Conservation (phyloP, 306 rosid genomes). For the Glycine latifolia region DNA sequence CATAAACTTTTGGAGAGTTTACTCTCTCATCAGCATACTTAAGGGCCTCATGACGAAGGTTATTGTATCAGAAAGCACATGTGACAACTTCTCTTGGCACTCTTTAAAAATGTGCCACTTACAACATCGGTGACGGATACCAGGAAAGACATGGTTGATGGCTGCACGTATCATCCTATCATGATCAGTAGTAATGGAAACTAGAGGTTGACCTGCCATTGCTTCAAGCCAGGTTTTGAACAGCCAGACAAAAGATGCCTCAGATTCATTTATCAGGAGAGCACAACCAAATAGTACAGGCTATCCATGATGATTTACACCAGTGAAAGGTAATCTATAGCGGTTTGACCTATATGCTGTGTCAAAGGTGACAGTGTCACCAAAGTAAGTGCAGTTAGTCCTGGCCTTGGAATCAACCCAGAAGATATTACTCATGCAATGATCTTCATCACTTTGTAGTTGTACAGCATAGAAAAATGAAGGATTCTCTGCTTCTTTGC, state of each 20-base stretch:
- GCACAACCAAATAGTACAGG: slow-evolving; percentile 53
- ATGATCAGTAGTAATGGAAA: slow-evolving; percentile 53
- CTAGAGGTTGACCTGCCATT: slow-evolving; percentile 39
- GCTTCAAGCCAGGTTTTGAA: slow-evolving; percentile 52
- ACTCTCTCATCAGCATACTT: slow-evolving; percentile 48
- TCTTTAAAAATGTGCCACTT: slow-evolving; percentile 56
- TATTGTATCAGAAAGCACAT: slow-evolving; percentile 43
- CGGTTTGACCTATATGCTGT: slow-evolving; percentile 55
- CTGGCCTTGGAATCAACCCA: slow-evolving; percentile 51
- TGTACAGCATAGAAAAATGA: slow-evolving; percentile 48
- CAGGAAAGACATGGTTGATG: slow-evolving; percentile 48
- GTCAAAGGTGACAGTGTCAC: slow-evolving; percentile 54
- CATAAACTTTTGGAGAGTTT: slow-evolving; percentile 23
- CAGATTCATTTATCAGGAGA: slow-evolving; percentile 46
- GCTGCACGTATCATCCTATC: slow-evolving; percentile 51
- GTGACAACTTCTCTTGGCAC: slow-evolving; percentile 52
- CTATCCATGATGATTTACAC: slow-evolving; percentile 49
- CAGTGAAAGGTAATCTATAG: slow-evolving; percentile 53
- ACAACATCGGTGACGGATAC: slow-evolving; percentile 49
- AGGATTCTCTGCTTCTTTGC: slow-evolving; percentile 53
- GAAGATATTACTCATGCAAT: slow-evolving; percentile 47
- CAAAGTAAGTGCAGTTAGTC: slow-evolving; percentile 48
- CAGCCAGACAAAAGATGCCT: slow-evolving; percentile 50
- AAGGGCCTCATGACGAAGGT: slow-evolving; percentile 46
- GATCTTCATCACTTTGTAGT: slow-evolving; percentile 43